phyloP scores from a whole-genome alignment of 805 yeast species.

The Saturnispora ahearnii region DNA sequence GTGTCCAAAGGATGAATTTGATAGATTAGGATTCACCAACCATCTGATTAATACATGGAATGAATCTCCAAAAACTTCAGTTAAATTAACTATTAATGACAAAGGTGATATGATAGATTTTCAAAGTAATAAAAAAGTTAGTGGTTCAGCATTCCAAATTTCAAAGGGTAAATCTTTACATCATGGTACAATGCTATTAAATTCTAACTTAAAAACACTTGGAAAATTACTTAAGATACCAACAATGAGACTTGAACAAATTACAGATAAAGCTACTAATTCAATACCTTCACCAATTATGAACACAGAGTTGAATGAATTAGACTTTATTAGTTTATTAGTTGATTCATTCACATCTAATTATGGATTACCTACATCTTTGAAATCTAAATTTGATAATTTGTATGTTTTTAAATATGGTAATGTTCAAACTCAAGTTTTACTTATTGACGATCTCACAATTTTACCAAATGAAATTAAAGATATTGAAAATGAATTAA shows the following conservation, averaged over 20 bases:
- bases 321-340: slow-evolving; percentile 39
- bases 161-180: slow-evolving; percentile 78
- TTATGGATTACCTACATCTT: slow-evolving; percentile 23
- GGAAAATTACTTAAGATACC: slow-evolving; percentile 43
- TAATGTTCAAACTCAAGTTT: slow-evolving; percentile 15
- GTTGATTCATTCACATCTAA: slow-evolving; percentile 30
- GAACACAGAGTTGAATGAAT: slow-evolving; percentile 43
- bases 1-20: slow-evolving; percentile 50
- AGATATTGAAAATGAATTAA: slow-evolving; percentile 33
- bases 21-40: slow-evolving; percentile 43
- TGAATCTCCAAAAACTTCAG: slow-evolving; percentile 8
- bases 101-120: slow-evolving; percentile 71
- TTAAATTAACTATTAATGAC: slow-evolving; percentile 43
- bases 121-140: slow-evolving; percentile 46
- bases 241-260: slow-evolving; percentile 12
- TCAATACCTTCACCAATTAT: slow-evolving; percentile 77
- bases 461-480: slow-evolving; percentile 32
- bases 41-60: slow-evolving; percentile 19
- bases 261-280: slow-evolving; percentile 37
- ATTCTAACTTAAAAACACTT: slow-evolving; percentile 52
- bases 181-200: slow-evolving; percentile 90
- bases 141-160: slow-evolving; percentile 90
- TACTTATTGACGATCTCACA: slow-evolving; percentile 19
- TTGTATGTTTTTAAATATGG: slow-evolving; percentile 5
- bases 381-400: slow-evolving; percentile 9